Evolutionary conservation across 2,329 filamentous ascomycete genomes (phyloP).

Genomic region (Huntiella decipiens): DNA sequence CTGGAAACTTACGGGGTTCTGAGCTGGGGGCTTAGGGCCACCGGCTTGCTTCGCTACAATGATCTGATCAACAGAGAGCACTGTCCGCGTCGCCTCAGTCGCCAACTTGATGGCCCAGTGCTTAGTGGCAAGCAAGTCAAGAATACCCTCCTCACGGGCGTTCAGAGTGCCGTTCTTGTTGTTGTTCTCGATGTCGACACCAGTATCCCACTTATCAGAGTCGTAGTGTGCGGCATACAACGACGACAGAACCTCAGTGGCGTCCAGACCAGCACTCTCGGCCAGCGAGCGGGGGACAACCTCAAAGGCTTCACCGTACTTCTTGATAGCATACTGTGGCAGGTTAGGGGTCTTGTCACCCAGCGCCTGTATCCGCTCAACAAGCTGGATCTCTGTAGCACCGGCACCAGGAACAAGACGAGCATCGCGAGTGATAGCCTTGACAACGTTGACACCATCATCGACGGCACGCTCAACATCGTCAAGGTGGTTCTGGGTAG

Average conservation of each 20-base stretch:
- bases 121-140: conserved; percentile 84
- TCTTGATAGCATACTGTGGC: conserved; percentile 90
- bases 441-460: conserved; percentile 95
- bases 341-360: conserved; percentile 87
- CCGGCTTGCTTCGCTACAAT: conserved; percentile 95
- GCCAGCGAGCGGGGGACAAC: conserved; percentile 86
- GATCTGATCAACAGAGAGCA: conserved; percentile 94
- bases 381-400: conserved; percentile 82
- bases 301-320: conserved; percentile 94
- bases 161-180: conserved; percentile 67
- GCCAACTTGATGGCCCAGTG: conserved; percentile 94
- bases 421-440: conserved; percentile 88
- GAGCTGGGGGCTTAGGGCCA: conserved; percentile 88
- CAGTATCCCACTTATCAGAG: conserved; percentile 71
- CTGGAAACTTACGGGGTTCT: conserved; percentile 51
- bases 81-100: conserved; percentile 81
- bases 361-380: conserved; percentile 76
- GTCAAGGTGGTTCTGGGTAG: conserved; percentile 94
- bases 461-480: conserved; percentile 94
- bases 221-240: conserved; percentile 88
- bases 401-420: conserved; percentile 85
- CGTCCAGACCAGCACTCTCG: conserved; percentile 86
- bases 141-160: conserved; percentile 69
- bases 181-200: conserved; percentile 84
- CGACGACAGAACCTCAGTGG: conserved; percentile 84